Conservation (phyloP, 192 early-diverging fungal genomes). For the Lunasporangiospora selenospora region DNA sequence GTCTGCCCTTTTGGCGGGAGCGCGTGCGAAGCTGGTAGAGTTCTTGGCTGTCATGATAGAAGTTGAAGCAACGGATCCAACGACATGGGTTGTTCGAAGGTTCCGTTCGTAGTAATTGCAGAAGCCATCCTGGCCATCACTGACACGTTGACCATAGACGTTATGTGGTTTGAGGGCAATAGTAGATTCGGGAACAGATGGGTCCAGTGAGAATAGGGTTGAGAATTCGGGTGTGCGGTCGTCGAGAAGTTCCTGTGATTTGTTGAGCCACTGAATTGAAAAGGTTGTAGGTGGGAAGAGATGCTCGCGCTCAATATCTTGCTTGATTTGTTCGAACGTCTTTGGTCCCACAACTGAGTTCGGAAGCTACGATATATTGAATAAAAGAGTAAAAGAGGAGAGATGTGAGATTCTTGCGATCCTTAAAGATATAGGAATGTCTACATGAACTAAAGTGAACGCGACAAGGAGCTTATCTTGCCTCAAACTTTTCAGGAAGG, state of each 20-base stretch:
- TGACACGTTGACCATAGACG: constrained; percentile 55
- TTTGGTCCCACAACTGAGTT: constrained; percentile 28
- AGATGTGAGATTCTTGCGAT: neutral
- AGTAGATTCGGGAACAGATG: constrained; percentile 54
- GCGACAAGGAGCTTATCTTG: no score
- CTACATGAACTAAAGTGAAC: no score
- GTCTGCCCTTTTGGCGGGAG: constrained; percentile 58
- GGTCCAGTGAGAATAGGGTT: constrained; percentile 49
- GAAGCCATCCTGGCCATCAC: no score
- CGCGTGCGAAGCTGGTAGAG: constrained; percentile 76
- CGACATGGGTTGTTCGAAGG: constrained; percentile 16
- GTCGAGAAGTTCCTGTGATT: constrained; percentile 59
- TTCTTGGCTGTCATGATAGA: constrained; percentile 58
- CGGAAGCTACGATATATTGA: constrained; percentile 41
- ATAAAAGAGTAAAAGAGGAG: neutral
- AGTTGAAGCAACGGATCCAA: constrained; percentile 21
- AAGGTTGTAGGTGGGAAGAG: constrained; percentile 60
- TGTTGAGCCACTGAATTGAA: constrained; percentile 57
- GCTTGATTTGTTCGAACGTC: constrained; percentile 50
- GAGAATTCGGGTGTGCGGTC: constrained; percentile 12
- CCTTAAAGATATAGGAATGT: no score
- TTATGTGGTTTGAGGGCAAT: constrained; percentile 60
- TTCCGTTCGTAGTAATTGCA: constrained; percentile 54
- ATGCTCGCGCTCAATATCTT: constrained; percentile 60
- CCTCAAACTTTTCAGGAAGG: constrained; percentile 26